phyloP scores from a whole-genome alignment of 345 rosid genomes.

The Microcos paniculata region DNA sequence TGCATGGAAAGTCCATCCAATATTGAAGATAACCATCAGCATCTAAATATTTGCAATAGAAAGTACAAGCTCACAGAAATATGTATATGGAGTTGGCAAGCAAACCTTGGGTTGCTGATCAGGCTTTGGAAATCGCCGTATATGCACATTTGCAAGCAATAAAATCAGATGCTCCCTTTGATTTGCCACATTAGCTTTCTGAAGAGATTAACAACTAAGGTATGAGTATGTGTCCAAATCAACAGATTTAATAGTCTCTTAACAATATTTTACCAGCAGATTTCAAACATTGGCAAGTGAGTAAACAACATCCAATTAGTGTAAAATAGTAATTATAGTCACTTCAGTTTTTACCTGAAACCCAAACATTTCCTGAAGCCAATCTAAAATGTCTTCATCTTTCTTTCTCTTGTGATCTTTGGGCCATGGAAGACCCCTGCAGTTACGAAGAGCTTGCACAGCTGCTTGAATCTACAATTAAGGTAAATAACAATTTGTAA shows the following conservation, averaged over 20 bases:
- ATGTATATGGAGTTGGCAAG: neutral
- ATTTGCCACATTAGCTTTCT: conserved; percentile 97
- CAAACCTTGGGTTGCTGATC: conserved; percentile 98
- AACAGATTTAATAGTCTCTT: neutral
- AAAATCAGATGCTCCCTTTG: conserved; percentile 98
- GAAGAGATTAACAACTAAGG: conserved; percentile 27
- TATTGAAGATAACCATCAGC: neutral
- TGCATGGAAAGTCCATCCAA: neutral
- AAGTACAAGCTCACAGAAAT: neutral
- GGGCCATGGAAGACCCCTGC: conserved; percentile 99
- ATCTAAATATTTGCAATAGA: neutral
- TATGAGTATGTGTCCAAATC: conserved; percentile 10
- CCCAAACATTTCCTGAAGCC: conserved; percentile 99
- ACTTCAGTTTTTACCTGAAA: conserved; percentile 68
- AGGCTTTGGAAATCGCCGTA: conserved; percentile 91
- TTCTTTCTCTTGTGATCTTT: conserved; percentile 75
- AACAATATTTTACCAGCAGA: neutral
- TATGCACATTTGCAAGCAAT: conserved; percentile 95
- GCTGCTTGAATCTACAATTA: conserved; percentile 85
- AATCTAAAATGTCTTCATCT: conserved; percentile 92
- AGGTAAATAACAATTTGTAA: conserved; percentile 12
- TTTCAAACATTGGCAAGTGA: neutral
- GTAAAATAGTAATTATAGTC: neutral
- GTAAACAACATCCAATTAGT: neutral
- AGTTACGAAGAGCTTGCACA: conserved; percentile 86